Conservation (phyloP, 768 basidiomycete genomes). For the Pholiota molesta region DNA sequence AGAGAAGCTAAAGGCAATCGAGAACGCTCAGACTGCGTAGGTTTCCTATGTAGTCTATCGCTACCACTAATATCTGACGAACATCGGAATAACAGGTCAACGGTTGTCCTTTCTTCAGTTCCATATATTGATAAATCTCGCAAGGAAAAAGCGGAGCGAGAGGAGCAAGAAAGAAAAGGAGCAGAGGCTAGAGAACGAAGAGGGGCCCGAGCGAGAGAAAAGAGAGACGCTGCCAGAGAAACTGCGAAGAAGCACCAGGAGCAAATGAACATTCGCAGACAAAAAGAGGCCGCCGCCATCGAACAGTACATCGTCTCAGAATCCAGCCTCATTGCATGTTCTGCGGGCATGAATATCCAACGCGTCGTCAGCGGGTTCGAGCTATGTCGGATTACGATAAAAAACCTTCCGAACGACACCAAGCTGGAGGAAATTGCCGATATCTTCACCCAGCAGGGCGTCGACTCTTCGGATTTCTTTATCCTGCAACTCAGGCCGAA, state of each 20-base stretch:
- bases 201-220: slow-evolving; percentile 11
- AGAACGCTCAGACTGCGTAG: slow-evolving; percentile 36
- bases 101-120: slow-evolving; percentile 50
- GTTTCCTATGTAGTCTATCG: slow-evolving; percentile 23
- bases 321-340: slow-evolving; percentile 44
- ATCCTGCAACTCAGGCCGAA: slow-evolving; percentile 19
- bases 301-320: slow-evolving; percentile 34
- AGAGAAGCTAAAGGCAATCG: slow-evolving; percentile 48
- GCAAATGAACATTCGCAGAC: slow-evolving; percentile 16
- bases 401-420: slow-evolving; percentile 45
- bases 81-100: slow-evolving; percentile 21
- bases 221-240: neutral
- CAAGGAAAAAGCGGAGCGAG: neutral
- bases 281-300: slow-evolving; percentile 44
- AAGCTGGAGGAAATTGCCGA: slow-evolving; percentile 41
- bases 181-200: slow-evolving; percentile 13
- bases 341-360: slow-evolving; percentile 50
- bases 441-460: slow-evolving; percentile 39
- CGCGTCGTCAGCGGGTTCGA: slow-evolving; percentile 54
- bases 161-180: neutral
- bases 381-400: slow-evolving; percentile 48
- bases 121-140: slow-evolving; percentile 42
- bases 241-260: neutral
- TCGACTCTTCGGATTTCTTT: slow-evolving; percentile 28
- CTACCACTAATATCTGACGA: slow-evolving; percentile 11